Base-by-base conservation (phyloP, 2,329 filamentous ascomycete species). In the Fonsecaea nubica region DNA sequence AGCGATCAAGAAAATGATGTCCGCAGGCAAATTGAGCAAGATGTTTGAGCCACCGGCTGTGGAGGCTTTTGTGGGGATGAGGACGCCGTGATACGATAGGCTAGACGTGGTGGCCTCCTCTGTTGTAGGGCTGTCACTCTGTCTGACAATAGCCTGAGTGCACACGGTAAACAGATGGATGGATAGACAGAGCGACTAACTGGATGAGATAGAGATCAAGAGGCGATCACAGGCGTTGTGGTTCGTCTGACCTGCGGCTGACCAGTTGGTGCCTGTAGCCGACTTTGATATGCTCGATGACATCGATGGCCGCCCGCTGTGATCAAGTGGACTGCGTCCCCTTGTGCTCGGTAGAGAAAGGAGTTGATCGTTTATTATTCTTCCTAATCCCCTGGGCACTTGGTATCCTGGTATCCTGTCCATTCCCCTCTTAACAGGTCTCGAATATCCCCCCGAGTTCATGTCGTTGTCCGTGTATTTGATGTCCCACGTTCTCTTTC, bases 231-330 rank as follows among this genome's bases (percentile, higher is more conserved):
- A 32, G 45, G 30, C 32, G 35, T 33, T 30, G n/a, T 42, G 36
- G 56, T 9, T 40, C 25, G 12, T 42, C 12, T 12, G 12, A 15
- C 12, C 15, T 42, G 5, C 45, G 12, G 18, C 18, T 18, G 6
- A 25, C 6, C 45, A 8, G 18, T 25, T 25, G 21, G 45, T 50
- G 45, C 18, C 18, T 50, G 18, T 25, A 50, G 45, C 6, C 45
- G 45, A 50, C 45, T 25, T 50, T 8, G n/a, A 13, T 53, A 53
- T 53, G 62, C 58, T 38, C 52, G 58, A 65, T 68, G 66, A 68
- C 63, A 64, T 68, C 62, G 66, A 63, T 57, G 59, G 66, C 66
- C 42, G 13, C 21, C 32, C 32, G 30, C 36, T 25, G 9, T 36
- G 45, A 45, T 40, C 56, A 48, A 33, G 12, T 38, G 18, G 21